A percentile compares a stretch with the other conserved stretches of the same genome.
phyloP scores from a whole-genome alignment of 805 yeast species.

The Sungouiozyma ichnusensis region DNA sequence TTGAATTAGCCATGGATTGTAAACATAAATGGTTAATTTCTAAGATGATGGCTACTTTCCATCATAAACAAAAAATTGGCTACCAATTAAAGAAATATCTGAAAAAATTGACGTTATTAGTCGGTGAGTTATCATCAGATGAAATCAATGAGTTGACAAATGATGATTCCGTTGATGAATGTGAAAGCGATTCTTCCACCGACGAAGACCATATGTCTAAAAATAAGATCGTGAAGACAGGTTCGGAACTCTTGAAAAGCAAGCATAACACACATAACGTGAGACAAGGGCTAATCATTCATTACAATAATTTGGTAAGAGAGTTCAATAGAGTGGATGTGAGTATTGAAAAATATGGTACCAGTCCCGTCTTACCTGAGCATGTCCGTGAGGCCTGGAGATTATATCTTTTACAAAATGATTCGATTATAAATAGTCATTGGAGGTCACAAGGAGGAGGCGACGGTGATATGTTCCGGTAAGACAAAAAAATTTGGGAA shows the following conservation, averaged over 20 bases:
- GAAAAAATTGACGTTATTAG: conserved; percentile 26
- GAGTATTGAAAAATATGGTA: conserved; percentile 29
- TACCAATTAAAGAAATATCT: conserved; percentile 28
- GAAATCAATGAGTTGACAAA: conserved; percentile 6
- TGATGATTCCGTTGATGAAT: conserved; percentile 21
- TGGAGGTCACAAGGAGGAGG: conserved; percentile 68
- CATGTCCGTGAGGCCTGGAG: conserved; percentile 88
- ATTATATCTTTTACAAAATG: conserved; percentile 54
- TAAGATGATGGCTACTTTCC: conserved; percentile 30
- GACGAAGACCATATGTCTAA: conserved; percentile 25
- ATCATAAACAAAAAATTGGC: conserved; percentile 33
- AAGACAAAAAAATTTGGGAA: too few species aligned
- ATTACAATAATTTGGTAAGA: conserved; percentile 22
- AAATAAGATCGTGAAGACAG: conserved; percentile 8
- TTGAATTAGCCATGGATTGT: conserved; percentile 68
- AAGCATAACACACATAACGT: conserved; percentile 19
- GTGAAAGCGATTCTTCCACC: conserved; percentile 20
- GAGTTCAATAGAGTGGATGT: conserved; percentile 24
- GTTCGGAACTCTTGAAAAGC: conserved; percentile 19
- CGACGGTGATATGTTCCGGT: conserved; percentile 62
- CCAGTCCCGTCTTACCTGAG: conserved; percentile 65
- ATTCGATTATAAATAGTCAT: conserved; percentile 48
- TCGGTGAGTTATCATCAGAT: conserved; percentile 29
- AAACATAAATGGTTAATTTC: conserved; percentile 45
- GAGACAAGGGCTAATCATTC: conserved; percentile 21